Evolutionary conservation across 768 basidiomycete genomes (phyloP), one percentile per base, ranked within the genome.

Genomic region (Suillus fuscotomentosus): DNA sequence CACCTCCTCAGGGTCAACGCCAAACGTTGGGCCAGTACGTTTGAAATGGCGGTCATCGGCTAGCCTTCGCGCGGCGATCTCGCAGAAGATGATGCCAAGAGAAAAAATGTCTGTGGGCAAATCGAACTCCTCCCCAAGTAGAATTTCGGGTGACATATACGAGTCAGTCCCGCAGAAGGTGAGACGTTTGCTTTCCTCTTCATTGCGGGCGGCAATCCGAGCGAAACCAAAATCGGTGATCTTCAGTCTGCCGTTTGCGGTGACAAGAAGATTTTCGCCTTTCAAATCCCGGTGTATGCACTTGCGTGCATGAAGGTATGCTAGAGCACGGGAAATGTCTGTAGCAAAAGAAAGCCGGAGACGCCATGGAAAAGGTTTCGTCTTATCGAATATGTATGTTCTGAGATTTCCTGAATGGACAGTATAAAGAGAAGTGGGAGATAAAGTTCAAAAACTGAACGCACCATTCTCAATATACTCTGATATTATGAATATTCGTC

Each of bases 211-310:
- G 0, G 94, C 94, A 70, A 99, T 97, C 42, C 97, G 86, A 5
- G 95, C 95, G 70, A 98, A 97, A 1, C 97, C 97, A 77, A 99
- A 99, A 73, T 99, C 97, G n/a, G 96, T 97, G 70, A 98, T 90
- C 80, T 99, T 99, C 72, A 99, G 83, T 51, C 97, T 88, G 24
- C 94, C 93, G 71, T 99, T 99, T 43, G 89, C 79, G 0, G 96
- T 98, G 24, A 98, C 89, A n/a, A 99, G 86, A 34, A 99, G 83
- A 69, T 99, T 99, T 80, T 99, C 97, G 43, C 95, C 96, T 76
- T 99, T 99, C 68, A 99, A 83, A 77, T 99, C 97, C 38, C 89
- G 88, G 70, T 92, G 90, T 66, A 91, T 92, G 75, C 90, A 91
- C 74, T 93, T 91, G 48, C 97, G 86, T 15, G 97, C 96, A 70